Evolutionary conservation across 352 stramenopile genomes (phyloP), one percentile per base, ranked within the genome.

Genomic region (Phytophthora palmivora): DNA sequence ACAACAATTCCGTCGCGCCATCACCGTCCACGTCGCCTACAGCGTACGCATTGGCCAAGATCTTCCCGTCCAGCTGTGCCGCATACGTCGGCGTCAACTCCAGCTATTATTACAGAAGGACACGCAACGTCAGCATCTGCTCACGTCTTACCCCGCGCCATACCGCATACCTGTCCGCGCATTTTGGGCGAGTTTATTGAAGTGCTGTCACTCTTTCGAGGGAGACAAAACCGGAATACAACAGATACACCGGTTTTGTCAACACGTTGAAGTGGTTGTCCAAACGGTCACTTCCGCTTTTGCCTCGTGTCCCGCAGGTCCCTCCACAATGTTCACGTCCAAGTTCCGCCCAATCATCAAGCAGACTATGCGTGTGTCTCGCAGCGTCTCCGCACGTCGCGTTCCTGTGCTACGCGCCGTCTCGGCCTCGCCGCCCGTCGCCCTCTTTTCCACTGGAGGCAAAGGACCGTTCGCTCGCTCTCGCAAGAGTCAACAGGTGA

Each of bases 21-120:
- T 92, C 82, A 48, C 76, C 81, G 33, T 91, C 80, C 21, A 92
- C 66, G 63, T 94, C 80, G 14, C 71, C 86, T 30, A 79, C 69
- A 6, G 82, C 80, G 46, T 82, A 66, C 38, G 86, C 86, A 69
- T 92, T 92, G 19, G 78, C 70, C 55, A 94, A 56, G 30, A 92
- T 76, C 54, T 89, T 87, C 26, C 66, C 82, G 34, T 87, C 82
- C 56, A 92, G 66, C 42, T 89, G 74, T 54, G 70, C 61, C 49
- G 72, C 58, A 39, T 82, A 89, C 32, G 78, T 83, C 43, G 84
- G 82, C 18, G 84, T 76, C 39, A 93, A 65, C 63, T 93, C 82
- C 26, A 93, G 62, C 82, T 93, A 61, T 12, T 34, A 34, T 12
- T 34, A 34, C 30, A 34, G 24, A 28, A 28, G 56, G 14, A 57